Conservation (phyloP, 2,329 filamentous ascomycete species). For the Nemania diffusa region DNA sequence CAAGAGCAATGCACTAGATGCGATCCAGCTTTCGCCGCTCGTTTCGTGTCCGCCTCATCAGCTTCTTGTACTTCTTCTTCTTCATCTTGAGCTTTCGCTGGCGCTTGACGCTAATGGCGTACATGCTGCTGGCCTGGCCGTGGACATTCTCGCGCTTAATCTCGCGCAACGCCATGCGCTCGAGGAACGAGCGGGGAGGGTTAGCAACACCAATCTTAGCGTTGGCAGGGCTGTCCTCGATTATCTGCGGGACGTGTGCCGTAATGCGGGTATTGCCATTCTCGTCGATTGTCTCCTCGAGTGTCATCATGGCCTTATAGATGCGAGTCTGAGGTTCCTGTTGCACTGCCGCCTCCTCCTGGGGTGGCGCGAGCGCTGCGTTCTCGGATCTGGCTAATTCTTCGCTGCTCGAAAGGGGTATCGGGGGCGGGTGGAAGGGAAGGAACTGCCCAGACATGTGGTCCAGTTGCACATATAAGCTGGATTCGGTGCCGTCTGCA, state of each 20-base stretch:
- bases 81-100: constrained; percentile 98
- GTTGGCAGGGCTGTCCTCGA: constrained; percentile 56
- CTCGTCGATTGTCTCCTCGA: constrained; percentile 72
- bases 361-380: constrained; percentile 30
- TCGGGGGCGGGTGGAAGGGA: constrained; percentile 87
- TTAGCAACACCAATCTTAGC: not conserved
- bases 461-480: constrained; percentile 73
- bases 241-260: constrained; percentile 68
- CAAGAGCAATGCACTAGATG: constrained; percentile 54
- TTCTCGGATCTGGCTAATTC: constrained; percentile 48
- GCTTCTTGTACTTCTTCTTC: constrained; percentile 99
- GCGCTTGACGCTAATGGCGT: constrained; percentile 88
- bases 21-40: constrained; percentile 85
- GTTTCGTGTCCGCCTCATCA: constrained; percentile 91
- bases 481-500: constrained; percentile 66
- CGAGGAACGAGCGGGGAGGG: constrained; percentile 68
- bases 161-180: constrained; percentile 75
- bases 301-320: constrained; percentile 73
- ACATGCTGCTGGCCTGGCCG: constrained; percentile 66
- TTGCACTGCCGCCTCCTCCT: constrained; percentile 24
- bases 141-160: constrained; percentile 66
- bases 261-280: constrained; percentile 69
- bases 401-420: constrained; percentile 62
- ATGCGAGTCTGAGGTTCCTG: constrained; percentile 61
- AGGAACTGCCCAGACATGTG: constrained; percentile 75